Conservation (phyloP, 306 rosid species). For the Clitoria ternatea region DNA sequence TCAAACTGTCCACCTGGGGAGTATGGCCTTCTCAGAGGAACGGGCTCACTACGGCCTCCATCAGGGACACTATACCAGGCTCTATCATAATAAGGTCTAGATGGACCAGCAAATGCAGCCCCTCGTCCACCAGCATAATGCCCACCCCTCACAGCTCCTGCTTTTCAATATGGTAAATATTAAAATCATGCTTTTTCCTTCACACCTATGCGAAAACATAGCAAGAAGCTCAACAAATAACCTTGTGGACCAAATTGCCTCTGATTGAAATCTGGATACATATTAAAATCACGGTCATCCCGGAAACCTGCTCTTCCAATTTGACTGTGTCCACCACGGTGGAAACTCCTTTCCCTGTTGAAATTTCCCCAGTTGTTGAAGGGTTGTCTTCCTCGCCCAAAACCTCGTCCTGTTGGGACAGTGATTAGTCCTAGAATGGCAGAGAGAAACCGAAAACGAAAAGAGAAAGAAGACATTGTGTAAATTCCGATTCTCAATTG, state of each 20-base stretch:
- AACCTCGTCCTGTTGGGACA: conserved; percentile 47
- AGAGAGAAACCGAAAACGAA: too few relatives aligned
- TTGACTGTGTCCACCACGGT: conserved; percentile 48
- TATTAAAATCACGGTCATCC: conserved; percentile 31
- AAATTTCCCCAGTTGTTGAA: conserved; percentile 37
- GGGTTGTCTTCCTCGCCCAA: conserved; percentile 47
- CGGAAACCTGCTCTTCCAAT: conserved; percentile 44
- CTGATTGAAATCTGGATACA: conserved; percentile 45
- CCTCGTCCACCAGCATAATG: conserved; percentile 38
- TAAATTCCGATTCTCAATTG: too few relatives aligned
- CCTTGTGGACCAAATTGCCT: conserved; percentile 55
- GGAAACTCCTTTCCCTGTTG: conserved; percentile 39
- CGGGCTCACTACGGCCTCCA: conserved; percentile 46
- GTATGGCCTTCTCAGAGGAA: conserved; percentile 55
- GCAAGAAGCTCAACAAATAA: conserved; percentile 20
- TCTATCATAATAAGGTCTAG: conserved; percentile 49
- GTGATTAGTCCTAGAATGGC: too few relatives aligned
- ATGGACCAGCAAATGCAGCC: conserved; percentile 43
- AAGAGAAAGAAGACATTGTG: too few relatives aligned
- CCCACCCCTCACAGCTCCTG: conserved; percentile 58
- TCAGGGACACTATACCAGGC: conserved; percentile 49
- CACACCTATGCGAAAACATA: not conserved
- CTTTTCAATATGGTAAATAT: conserved; percentile 16
- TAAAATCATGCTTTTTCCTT: not conserved
- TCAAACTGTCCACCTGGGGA: conserved; percentile 48